Evolutionary conservation across 1,284 basidiomycete genomes (phyloP), one percentile per base, ranked within the genome.

Genomic region (Tremellales sp.): DNA sequence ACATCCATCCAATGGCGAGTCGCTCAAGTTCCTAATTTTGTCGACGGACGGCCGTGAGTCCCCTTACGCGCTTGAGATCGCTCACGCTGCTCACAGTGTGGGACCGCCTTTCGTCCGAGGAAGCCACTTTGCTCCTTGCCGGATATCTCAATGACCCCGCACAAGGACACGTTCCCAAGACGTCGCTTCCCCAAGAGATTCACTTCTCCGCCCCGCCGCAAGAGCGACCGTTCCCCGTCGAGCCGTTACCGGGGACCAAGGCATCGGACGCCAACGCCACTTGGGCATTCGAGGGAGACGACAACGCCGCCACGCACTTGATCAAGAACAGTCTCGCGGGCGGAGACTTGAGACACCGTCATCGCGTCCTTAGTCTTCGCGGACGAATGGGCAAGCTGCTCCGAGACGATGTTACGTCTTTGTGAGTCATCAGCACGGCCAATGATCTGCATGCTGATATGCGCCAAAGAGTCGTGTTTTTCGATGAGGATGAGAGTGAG

Each of bases 241-340:
- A 59, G 29, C 38, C 48, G 28, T 46, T 33, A 24, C 43, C 26
- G 2, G 35, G 32, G 7, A 41, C 39, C 12, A 25, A 3, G 5
- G 22, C 10, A 13, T 13, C 6, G n/a, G 32, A 41, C 13, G n/a
- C n/a, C n/a, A 25, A 40, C n/a, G 62, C 56, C 8, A 74, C 76
- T 18, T 90, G 86, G 85, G 78, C 81, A 10, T 92, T 90, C 63
- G 79, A 79, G 47, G 32, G 25, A n/a, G 90, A 97, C 65, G 81
- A 84, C 25, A 89, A 94, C 62, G 72, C 89, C 48, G 80, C 85
- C 48, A 83, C 87, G 21, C 93, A 95, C 71, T 75, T 97, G 21
- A 88, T 95, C 50, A 78, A 91, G 53, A 97, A 97, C 62, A 88
- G 89, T n/a, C 82, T 95, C 50, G 90, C 87, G 21, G 89, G 91